Evolutionary conservation across 768 basidiomycete genomes (phyloP).

Genomic region (Cubamyces sp.): DNA sequence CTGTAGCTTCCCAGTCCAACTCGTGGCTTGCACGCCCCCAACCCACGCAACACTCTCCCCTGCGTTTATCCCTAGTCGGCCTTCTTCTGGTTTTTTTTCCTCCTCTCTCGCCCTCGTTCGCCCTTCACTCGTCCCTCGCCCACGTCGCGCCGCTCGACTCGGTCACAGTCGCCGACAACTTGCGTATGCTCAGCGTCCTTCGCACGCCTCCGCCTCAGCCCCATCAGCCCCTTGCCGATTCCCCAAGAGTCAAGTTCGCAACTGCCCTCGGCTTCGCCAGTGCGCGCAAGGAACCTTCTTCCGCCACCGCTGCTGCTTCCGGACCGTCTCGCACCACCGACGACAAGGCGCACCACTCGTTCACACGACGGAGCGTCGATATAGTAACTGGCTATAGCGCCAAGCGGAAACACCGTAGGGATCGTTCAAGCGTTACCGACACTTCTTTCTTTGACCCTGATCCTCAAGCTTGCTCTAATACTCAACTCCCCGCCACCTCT

Average conservation of each 20-base stretch:
- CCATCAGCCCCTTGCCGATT: constrained; percentile 34
- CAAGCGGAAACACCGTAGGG: constrained; percentile 39
- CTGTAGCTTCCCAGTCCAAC: constrained; percentile 30
- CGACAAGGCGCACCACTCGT: constrained; percentile 36
- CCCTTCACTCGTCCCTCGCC: constrained; percentile 29
- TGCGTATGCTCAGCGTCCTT: constrained; percentile 50
- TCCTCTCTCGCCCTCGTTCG: constrained; percentile 33
- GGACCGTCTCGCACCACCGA: constrained; percentile 27
- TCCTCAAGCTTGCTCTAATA: constrained; percentile 31
- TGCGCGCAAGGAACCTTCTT: constrained; percentile 36
- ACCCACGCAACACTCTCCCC: constrained; percentile 34
- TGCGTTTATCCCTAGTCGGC: constrained; percentile 31
- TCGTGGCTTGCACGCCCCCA: constrained; percentile 43
- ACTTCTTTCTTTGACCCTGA: constrained; percentile 47
- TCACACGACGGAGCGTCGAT: constrained; percentile 50
- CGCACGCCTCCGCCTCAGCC: constrained; percentile 35
- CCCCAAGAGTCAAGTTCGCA: constrained; percentile 50
- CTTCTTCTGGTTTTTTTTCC: constrained; percentile 29
- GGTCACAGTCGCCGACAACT: constrained; percentile 22
- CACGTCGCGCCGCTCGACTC: constrained; percentile 32
- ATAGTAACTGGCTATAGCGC: constrained; percentile 42
- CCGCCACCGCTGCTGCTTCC: constrained; percentile 14
- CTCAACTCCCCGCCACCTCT: constrained; percentile 15
- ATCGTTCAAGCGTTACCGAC: constrained; percentile 44
- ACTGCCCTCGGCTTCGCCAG: constrained; percentile 49